A percentile compares a stretch with the other conserved stretches of the same genome.
Conservation (phyloP, 129 eudicot genomes). For the Arctium minus region DNA sequence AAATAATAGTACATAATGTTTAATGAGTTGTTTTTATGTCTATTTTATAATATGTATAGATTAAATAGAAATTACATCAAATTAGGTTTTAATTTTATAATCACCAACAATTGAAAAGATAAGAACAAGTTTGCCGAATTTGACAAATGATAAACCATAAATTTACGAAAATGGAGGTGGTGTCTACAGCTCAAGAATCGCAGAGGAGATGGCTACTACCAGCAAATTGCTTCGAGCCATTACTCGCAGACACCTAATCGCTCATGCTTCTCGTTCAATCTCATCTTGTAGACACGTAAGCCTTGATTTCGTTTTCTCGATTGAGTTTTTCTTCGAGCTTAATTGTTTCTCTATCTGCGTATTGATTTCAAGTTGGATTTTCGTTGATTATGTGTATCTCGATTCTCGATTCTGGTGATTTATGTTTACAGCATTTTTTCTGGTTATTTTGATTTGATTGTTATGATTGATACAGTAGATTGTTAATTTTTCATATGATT, state of each 20-base stretch:
- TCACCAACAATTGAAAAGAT: neutral
- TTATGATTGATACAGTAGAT: neutral
- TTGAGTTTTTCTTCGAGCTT: neutral
- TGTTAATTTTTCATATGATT: slow-evolving; percentile 1
- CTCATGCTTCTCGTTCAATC: slow-evolving; percentile 24
- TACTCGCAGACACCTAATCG: slow-evolving; percentile 7
- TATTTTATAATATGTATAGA: too few relatives aligned
- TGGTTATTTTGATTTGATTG: neutral
- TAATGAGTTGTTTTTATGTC: too few relatives aligned
- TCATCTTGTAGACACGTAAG: slow-evolving; percentile 23
- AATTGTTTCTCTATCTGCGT: neutral
- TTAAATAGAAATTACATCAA: too few relatives aligned
- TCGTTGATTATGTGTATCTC: neutral
- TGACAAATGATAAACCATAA: neutral
- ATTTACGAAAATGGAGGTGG: neutral
- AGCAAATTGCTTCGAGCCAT: slow-evolving; percentile 10
- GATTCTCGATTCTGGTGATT: neutral
- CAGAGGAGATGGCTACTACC: neutral
- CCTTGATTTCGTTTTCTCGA: neutral
- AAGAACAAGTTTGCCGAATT: neutral
- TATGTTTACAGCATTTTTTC: neutral
- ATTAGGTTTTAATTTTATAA: neutral
- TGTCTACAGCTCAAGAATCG: neutral
- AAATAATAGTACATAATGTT: too few relatives aligned
- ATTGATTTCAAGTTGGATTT: neutral